Evolutionary conservation across 2,329 filamentous ascomycete species (phyloP), one percentile per base, ranked within the genome.

Genomic region (Fusarium protoensiforme): DNA sequence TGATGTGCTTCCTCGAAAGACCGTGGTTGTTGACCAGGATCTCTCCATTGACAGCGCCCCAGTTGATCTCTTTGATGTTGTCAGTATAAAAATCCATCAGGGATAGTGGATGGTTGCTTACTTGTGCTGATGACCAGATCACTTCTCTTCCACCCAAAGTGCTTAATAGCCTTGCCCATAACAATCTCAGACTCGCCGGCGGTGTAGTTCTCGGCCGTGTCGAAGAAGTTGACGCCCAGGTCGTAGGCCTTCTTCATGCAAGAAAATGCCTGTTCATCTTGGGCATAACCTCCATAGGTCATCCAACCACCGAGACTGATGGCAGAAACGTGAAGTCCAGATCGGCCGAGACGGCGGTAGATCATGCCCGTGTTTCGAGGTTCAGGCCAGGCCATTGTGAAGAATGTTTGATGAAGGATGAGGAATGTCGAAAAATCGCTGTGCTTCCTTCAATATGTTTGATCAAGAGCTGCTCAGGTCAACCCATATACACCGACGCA

Each of bases 231-330:
- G 79, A 91, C 84, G 3, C 90, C 90, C 56, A 84, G 80, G 67
- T 91, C 87, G 71, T 89, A 91, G 2, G 90, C 90, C 48, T 87
- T 85, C 82, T 91, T 89, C 87, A 91, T 89, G 78, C 89, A 91
- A 54, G 86, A 85, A 77, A 88, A 90, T 0, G 90, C 87, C 69
- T 87, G 87, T 63, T 91, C 89, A 74, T 91, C 87, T 48, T 88
- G 87, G n/a, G 91, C 88, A 73, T 91, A 89, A 4, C 90, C 91
- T 61, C 91, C 91, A 69, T 92, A 92, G 1, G 91, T 93, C 61
- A 93, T 84, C 89, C 89, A 90, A 54, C 88, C 87, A 38, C 89
- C 92, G 0, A 93, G 84, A 2, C 90, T 89, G 54, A 93, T 90
- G 11, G 88, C 90, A 13, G 91, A 93, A 43, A 93, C 90, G 77